Evolutionary conservation across 306 rosid species (phyloP), one percentile per base, ranked within the genome.

Genomic region (Castanospermum australe): DNA sequence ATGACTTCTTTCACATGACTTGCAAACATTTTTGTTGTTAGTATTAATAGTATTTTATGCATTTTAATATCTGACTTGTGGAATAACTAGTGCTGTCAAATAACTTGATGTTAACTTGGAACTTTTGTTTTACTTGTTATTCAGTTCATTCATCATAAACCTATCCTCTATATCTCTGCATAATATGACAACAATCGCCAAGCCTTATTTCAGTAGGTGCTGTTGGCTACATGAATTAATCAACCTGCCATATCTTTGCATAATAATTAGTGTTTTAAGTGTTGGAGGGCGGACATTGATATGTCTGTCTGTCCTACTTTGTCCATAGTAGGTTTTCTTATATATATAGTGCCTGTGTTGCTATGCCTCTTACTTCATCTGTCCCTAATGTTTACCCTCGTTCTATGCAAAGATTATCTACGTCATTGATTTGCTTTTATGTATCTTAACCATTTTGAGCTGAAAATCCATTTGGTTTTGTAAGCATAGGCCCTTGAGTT

Each of bases 401-500:
- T 39, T 38, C 64, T 32, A 50, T 70, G 24, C 4, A 24, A 70
- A 21, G 48, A 47, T n/a, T n/a, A n/a, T n/a, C n/a, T n/a, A n/a
- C n/a, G n/a, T n/a, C n/a, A n/a, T n/a, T n/a, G n/a, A n/a, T n/a
- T n/a, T n/a, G n/a, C n/a, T n/a, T n/a, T n/a, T n/a, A n/a, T n/a
- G n/a, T n/a, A n/a, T n/a, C n/a, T n/a, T n/a, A n/a, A n/a, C n/a
- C 17, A 8, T 47, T 5, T 41, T 76, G 48, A 66, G 77, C 47
- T 73, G 22, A 66, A 42, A 56, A 39, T 67, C 9, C 24, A 12
- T 72, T 77, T 78, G 13, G 8, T 39, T 69, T 35, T 79, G 25
- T 33, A 15, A 73, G 59, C 55, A 2, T 21, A 83, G 87, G 87
- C 87, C 56, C 84, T 79, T 60, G 48, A 59, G 50, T 73, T 83